A percentile compares a stretch with the other conserved stretches of the same genome.
Evolutionary conservation across 2,329 filamentous ascomycete genomes (phyloP).

Genomic region (Cladosporium sphaerospermum): DNA sequence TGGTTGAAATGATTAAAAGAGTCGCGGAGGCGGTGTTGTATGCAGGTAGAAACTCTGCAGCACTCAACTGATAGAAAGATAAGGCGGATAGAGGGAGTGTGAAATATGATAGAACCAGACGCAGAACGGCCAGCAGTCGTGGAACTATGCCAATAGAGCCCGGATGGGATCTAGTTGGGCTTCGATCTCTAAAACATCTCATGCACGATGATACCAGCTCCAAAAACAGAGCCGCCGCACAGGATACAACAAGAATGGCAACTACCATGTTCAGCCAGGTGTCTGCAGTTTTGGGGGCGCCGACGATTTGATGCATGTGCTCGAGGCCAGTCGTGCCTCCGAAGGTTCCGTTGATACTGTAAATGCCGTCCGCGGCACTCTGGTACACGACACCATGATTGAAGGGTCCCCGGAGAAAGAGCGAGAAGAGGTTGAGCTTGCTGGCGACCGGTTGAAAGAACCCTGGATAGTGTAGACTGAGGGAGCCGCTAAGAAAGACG

Average conservation of each 20-base stretch:
- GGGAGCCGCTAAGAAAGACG: background rate
- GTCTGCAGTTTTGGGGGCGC: background rate
- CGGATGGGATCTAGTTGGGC: background rate
- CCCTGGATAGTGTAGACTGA: constrained; percentile 5
- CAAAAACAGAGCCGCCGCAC: background rate
- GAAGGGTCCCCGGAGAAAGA: background rate
- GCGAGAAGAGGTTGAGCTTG: constrained; percentile 3
- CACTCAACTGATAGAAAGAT: constrained; percentile 6
- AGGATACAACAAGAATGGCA: background rate
- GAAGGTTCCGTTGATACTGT: constrained; percentile 6
- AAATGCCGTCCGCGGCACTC: background rate
- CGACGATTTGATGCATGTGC: constrained; percentile 10
- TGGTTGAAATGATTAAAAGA: background rate
- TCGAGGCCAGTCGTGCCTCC: constrained; percentile 4
- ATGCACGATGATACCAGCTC: background rate
- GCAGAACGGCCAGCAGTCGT: background rate
- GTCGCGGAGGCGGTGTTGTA: background rate
- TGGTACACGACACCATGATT: background rate
- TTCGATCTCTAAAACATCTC: background rate
- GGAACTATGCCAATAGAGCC: background rate
- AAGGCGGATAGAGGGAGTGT: constrained; percentile 2
- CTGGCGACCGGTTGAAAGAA: constrained; percentile 5
- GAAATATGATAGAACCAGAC: constrained; percentile 4
- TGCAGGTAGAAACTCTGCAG: background rate
- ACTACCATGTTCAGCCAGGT: constrained; percentile 5